Percentiles rank a stretch among this genome's conserved stretches.
Evolutionary conservation across 768 basidiomycete species (phyloP).

Genomic region (Mrakia frigida): DNA sequence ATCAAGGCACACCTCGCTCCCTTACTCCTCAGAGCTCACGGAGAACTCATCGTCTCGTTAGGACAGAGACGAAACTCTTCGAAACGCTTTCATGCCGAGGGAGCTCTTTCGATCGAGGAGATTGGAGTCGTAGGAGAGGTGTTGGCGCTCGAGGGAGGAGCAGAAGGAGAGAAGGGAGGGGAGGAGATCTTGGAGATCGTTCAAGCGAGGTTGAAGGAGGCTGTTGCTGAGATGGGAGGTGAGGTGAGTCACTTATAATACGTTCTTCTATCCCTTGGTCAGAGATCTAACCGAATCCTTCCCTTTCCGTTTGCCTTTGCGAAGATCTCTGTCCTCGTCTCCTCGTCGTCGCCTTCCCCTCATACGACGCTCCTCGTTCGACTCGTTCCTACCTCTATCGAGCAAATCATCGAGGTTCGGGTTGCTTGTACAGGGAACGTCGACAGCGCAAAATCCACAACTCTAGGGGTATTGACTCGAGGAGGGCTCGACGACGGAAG

Average conservation of each 20-base stretch:
- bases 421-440: constrained; percentile 91
- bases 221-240: constrained; percentile 17
- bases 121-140: constrained; percentile 16
- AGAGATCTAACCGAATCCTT: neutral
- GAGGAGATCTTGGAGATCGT: constrained; percentile 10
- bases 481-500: constrained; percentile 51
- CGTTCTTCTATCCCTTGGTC: neutral
- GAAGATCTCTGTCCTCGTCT: neutral
- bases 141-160: neutral
- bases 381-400: constrained; percentile 18
- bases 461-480: constrained; percentile 88
- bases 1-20: constrained; percentile 28
- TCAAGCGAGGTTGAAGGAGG: constrained; percentile 9
- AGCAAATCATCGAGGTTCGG: constrained; percentile 62
- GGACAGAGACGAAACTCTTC: constrained; percentile 4
- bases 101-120: constrained; percentile 8
- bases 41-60: constrained; percentile 23
- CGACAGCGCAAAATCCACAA: constrained; percentile 85
- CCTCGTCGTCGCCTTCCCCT: neutral
- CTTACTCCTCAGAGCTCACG: constrained; percentile 14
- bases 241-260: neutral
- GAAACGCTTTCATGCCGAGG: neutral
- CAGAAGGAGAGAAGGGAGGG: neutral
- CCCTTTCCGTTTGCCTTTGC: neutral
- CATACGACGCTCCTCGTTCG: constrained; percentile 22